Evolutionary conservation across 495 filamentous ascomycete species (phyloP).

Genomic region (Aspergillus sclerotioniger): DNA sequence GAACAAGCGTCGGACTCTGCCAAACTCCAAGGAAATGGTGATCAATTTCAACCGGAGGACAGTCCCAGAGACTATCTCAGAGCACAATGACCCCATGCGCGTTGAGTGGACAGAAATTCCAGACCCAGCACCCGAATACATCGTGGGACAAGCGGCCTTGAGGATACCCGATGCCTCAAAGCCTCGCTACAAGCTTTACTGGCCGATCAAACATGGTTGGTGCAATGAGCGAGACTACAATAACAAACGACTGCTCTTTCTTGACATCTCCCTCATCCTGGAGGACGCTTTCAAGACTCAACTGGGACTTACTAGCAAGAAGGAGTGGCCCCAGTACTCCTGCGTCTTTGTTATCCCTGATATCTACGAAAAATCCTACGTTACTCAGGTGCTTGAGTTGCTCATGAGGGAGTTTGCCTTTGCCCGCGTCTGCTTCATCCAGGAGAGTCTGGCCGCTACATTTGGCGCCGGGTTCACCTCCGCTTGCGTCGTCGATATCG

Average conservation of each 20-base stretch:
- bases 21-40: constrained; percentile 92
- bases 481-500: constrained; percentile 93
- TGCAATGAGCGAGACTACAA: constrained; percentile 88
- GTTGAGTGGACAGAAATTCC: constrained; percentile 95
- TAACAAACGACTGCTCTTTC: constrained; percentile 68
- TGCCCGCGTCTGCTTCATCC: constrained; percentile 83
- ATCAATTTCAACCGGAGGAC: constrained; percentile 86
- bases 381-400: constrained; percentile 77
- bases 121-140: constrained; percentile 62
- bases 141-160: constrained; percentile 77
- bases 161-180: constrained; percentile 86
- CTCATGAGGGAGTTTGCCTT: constrained; percentile 87
- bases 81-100: constrained; percentile 89
- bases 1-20: constrained; percentile 88
- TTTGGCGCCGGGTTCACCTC: constrained; percentile 94
- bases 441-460: constrained; percentile 90
- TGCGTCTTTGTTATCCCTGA: constrained; percentile 96
- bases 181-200: constrained; percentile 85
- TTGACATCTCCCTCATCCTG: constrained; percentile 82
- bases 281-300: constrained; percentile 83
- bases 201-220: constrained; percentile 84
- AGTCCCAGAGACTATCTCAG: constrained; percentile 77
- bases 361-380: constrained; percentile 90
- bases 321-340: constrained; percentile 84
- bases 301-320: constrained; percentile 70